Conservation (phyloP, 2,329 filamentous ascomycete species). For the Bretziella fagacearum region DNA sequence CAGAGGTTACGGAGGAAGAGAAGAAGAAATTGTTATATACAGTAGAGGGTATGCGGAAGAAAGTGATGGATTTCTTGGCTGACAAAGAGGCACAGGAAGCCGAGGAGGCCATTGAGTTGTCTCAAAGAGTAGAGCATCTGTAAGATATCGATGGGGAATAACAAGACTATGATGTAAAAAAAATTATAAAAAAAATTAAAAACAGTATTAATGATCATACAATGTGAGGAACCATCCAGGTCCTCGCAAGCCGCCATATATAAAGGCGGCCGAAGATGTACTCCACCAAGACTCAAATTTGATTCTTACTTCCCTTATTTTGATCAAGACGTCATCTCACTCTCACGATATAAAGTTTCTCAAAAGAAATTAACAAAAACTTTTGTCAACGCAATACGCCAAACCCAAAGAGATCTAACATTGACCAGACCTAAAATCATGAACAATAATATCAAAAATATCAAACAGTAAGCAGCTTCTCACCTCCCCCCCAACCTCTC, state of each 20-base stretch:
- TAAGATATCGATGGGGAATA: not conserved
- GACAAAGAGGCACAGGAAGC: conserved; percentile 18
- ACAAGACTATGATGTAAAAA: not conserved
- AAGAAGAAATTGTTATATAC: conserved; percentile 29
- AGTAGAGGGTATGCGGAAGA: conserved; percentile 32
- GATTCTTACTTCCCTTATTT: too few species aligned
- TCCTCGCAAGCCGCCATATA: not conserved
- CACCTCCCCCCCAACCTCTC: not conserved
- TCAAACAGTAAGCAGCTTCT: not conserved
- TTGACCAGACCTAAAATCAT: conserved; percentile 4
- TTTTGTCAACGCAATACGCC: conserved; percentile 5
- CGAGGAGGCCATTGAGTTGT: not conserved
- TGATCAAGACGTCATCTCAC: too few species aligned
- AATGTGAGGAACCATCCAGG: not conserved
- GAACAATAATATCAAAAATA: not conserved
- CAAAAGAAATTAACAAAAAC: not conserved
- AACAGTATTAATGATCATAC: too few species aligned
- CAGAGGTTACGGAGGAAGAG: conserved; percentile 24
- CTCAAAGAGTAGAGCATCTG: not conserved
- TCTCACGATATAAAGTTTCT: not conserved
- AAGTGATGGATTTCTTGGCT: conserved; percentile 18
- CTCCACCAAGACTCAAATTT: not conserved
- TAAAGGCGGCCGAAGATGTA: not conserved
- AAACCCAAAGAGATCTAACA: conserved; percentile 8
- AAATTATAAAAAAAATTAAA: too few species aligned